Base-by-base conservation (phyloP, 169 alveolate species). In the Babesia bigemina region DNA sequence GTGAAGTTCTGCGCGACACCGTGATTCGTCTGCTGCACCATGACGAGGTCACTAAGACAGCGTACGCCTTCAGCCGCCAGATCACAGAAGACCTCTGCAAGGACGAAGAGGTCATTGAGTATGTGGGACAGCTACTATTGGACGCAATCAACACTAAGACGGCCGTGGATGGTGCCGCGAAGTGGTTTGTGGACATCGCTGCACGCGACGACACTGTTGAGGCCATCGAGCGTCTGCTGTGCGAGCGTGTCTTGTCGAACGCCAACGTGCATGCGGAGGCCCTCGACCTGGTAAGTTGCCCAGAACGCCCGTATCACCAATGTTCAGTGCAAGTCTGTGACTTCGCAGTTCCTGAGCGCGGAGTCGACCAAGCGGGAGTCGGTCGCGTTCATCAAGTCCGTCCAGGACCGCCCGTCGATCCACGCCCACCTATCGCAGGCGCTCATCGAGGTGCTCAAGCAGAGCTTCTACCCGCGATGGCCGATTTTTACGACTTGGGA, bases 151-250 rank as follows among this genome's bases (percentile, higher is more conserved):
- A 76, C 67, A 76, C 84, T 1, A 67, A 76, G 50, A 58, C 70
- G 4, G 79, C 81, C 21, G 86, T 76, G 26, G 26, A 53, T 53
- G 86, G 86, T 7, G 86, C 86, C 1, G 70, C 79, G 14, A 55
- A 69, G 12, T 76, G 86, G 86, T 29, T 76, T 21, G 79, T 66
- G 12, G 86, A 65, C 29, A 10, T 76, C 28, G 44, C 79, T 0
- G 19, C 55, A 52, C 52, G 79, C 19, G 63, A 76, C 0, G 86
- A 76, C 58, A 72, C 61, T 10, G 13, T 28, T 0, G 75, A 50
- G 10, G 55, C 86, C 12, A 29, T 76, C 21, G 66, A 61, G 42
- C 17, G n/a, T 14, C 55, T 67, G 57, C 28, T 67, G 22, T 67
- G 58, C 60, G 65, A 67, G n/a, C 76, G 55, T 21, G 57, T 67